phyloP scores from a whole-genome alignment of 2,329 filamentous ascomycete species.

The Cercospora sp. region DNA sequence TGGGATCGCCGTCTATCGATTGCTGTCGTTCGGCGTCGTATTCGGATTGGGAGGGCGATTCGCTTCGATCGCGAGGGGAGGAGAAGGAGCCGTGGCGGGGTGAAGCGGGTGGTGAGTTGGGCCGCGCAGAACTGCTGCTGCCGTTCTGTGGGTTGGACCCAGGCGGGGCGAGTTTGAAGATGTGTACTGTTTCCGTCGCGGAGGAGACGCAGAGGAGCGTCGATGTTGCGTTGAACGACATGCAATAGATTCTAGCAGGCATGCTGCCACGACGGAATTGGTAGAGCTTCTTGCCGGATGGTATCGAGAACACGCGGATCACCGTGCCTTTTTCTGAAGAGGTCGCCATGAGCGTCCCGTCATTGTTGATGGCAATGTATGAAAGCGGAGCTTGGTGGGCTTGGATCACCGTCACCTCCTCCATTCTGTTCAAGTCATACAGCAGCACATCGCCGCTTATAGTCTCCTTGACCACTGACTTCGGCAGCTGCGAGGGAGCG shows the following conservation, averaged over 20 bases:
- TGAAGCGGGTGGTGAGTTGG: conserved; percentile 34
- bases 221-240: conserved; percentile 96
- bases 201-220: conserved; percentile 94
- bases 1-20: conserved; percentile 34
- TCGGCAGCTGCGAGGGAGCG: conserved; percentile 79
- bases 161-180: conserved; percentile 74
- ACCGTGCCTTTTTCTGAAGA: conserved; percentile 97
- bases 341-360: conserved; percentile 88
- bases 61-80: conserved; percentile 42
- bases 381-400: conserved; percentile 90
- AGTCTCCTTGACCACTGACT: conserved; percentile 64
- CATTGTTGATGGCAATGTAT: conserved; percentile 86
- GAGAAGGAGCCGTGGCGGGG: conserved; percentile 30
- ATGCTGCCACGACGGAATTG: conserved; percentile 96
- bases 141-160: conserved; percentile 30
- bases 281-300: conserved; percentile 86
- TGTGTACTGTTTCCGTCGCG: conserved; percentile 92
- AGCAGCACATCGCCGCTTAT: conserved; percentile 91
- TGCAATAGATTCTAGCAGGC: conserved; percentile 93
- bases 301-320: conserved; percentile 91
- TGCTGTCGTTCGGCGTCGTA: conserved; percentile 29
- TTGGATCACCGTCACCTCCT: conserved; percentile 93
- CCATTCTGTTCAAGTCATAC: conserved; percentile 84
- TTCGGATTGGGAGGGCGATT: conserved; percentile 40
- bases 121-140: conserved; percentile 11